phyloP scores from a whole-genome alignment of 208 protist genomes.

The Trypanosoma mega region DNA sequence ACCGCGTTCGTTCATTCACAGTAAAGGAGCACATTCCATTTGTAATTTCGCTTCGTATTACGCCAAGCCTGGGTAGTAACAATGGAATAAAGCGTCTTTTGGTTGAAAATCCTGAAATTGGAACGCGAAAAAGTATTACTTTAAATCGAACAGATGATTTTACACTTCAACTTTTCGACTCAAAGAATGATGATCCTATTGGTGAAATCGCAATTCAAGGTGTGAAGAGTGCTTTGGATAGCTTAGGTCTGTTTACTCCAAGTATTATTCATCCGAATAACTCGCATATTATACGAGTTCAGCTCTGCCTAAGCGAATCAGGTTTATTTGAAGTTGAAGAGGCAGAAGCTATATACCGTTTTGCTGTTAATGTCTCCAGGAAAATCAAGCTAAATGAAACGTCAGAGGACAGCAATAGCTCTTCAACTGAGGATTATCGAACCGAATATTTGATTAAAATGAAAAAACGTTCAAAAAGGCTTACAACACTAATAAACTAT shows the following conservation, averaged over 20 bases:
- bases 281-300: slow-evolving; percentile 76
- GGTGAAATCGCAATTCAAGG: slow-evolving; percentile 40
- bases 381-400: slow-evolving; percentile 25
- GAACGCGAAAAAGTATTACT: slow-evolving; percentile 55
- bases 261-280: slow-evolving; percentile 64
- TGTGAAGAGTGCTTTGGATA: slow-evolving; percentile 50
- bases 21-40: slow-evolving; percentile 60
- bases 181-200: slow-evolving; percentile 23
- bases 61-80: slow-evolving; percentile 30
- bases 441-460: slow-evolving; percentile 34
- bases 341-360: slow-evolving; percentile 55
- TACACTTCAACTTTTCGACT: slow-evolving; percentile 46
- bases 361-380: slow-evolving; percentile 54
- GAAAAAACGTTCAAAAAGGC: slow-evolving; percentile 26
- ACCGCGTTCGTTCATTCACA: slow-evolving; percentile 72
- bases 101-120: slow-evolving; percentile 39
- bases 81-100: slow-evolving; percentile 27
- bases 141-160: slow-evolving; percentile 82
- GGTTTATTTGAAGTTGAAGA: slow-evolving; percentile 71
- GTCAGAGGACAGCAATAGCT: slow-evolving; percentile 4
- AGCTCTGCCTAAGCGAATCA: slow-evolving; percentile 65
- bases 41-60: slow-evolving; percentile 49
- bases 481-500: slow-evolving; percentile 41
- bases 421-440: slow-evolving; percentile 3
- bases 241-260: slow-evolving; percentile 38